phyloP scores from a whole-genome alignment of 805 yeast genomes.

The Saccharomyces eubayanus region DNA sequence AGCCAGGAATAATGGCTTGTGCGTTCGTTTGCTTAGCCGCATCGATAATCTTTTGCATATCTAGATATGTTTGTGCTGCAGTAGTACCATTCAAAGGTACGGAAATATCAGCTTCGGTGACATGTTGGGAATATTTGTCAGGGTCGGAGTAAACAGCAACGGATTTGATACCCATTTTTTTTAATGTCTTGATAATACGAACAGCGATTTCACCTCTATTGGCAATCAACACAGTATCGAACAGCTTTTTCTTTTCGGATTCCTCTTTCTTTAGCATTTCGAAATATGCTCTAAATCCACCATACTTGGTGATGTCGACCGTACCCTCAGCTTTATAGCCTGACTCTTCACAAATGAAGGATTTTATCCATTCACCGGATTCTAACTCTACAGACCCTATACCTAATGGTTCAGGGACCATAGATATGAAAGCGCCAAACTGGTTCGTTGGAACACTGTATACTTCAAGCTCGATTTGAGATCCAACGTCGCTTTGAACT shows the following conservation, averaged over 20 bases:
- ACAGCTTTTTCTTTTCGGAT: slow-evolving; percentile 45
- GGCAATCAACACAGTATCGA: slow-evolving; percentile 82
- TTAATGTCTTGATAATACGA: slow-evolving; percentile 80
- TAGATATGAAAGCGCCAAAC: slow-evolving; percentile 75
- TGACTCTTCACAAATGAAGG: slow-evolving; percentile 87
- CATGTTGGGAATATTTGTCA: slow-evolving; percentile 85
- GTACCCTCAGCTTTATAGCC: slow-evolving; percentile 72
- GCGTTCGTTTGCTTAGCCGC: slow-evolving; percentile 82
- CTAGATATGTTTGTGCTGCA: slow-evolving; percentile 86
- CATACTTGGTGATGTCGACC: slow-evolving; percentile 71
- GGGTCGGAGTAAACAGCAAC: slow-evolving; percentile 88
- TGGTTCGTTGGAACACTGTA: slow-evolving; percentile 71
- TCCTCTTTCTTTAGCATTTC: slow-evolving; percentile 13
- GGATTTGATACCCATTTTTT: slow-evolving; percentile 65
- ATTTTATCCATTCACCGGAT: slow-evolving; percentile 78
- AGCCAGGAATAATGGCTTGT: slow-evolving; percentile 96
- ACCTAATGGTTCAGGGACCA: slow-evolving; percentile 93
- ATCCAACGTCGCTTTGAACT: slow-evolving; percentile 43
- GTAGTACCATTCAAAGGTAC: slow-evolving; percentile 70
- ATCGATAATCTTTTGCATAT: slow-evolving; percentile 71
- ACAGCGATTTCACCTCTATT: slow-evolving; percentile 98
- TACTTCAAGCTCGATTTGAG: slow-evolving; percentile 64
- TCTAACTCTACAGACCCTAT: slow-evolving; percentile 85
- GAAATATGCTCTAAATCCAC: slow-evolving; percentile 75
- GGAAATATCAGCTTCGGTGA: slow-evolving; percentile 70